Conservation (phyloP, 331 rosid species). For the Cydonia oblonga region DNA sequence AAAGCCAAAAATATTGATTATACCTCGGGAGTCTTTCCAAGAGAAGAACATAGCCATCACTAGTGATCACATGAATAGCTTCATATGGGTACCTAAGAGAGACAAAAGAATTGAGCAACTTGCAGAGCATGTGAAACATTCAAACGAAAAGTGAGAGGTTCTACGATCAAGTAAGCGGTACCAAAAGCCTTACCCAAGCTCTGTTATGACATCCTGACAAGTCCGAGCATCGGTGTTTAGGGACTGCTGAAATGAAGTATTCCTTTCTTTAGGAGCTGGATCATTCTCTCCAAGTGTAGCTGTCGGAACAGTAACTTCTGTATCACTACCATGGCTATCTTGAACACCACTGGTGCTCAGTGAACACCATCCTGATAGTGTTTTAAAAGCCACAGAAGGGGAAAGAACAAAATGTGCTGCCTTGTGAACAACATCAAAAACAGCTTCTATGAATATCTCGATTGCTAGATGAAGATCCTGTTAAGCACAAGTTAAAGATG, state of each 20-base stretch:
- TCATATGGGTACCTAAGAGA: slow-evolving; percentile 73
- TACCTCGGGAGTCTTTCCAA: slow-evolving; percentile 96
- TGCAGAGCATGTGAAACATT: neutral
- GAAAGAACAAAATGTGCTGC: slow-evolving; percentile 68
- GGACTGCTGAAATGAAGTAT: slow-evolving; percentile 35
- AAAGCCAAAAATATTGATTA: neutral
- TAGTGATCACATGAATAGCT: slow-evolving; percentile 74
- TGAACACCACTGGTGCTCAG: slow-evolving; percentile 13
- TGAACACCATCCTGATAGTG: slow-evolving; percentile 26
- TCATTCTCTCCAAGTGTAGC: slow-evolving; percentile 40
- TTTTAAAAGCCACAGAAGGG: slow-evolving; percentile 48
- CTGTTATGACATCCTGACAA: slow-evolving; percentile 92
- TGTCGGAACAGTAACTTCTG: slow-evolving; percentile 25
- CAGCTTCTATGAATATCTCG: slow-evolving; percentile 69
- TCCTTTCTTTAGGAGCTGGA: slow-evolving; percentile 34
- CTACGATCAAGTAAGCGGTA: neutral
- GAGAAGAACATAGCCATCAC: slow-evolving; percentile 87
- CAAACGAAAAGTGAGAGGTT: neutral
- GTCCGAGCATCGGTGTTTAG: slow-evolving; percentile 88
- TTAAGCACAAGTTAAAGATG: slow-evolving; percentile 5
- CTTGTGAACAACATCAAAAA: slow-evolving; percentile 61
- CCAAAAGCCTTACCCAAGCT: slow-evolving; percentile 59
- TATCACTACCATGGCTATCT: slow-evolving; percentile 12
- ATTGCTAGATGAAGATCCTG: slow-evolving; percentile 89
- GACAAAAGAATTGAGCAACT: slow-evolving; percentile 4